phyloP scores from a whole-genome alignment of 2,329 filamentous ascomycete species.

The Escovopsis weberi region DNA sequence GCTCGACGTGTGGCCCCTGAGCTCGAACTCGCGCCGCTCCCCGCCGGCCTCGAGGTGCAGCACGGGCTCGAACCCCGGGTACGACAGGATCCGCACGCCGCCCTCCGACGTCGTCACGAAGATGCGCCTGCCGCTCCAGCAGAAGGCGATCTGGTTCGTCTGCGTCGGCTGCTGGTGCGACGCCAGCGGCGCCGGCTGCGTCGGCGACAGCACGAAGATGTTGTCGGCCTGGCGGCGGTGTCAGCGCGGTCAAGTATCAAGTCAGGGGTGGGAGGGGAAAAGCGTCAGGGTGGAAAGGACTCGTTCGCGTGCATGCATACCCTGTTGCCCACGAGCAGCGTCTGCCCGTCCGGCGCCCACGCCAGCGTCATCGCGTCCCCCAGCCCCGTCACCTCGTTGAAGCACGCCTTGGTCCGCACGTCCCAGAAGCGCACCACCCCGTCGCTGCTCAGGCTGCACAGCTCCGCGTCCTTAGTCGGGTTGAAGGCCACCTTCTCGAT shows the following conservation, averaged over 20 bases:
- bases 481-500: slow-evolving; percentile 71
- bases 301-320: slow-evolving; percentile 21
- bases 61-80: slow-evolving; percentile 46
- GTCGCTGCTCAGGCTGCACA: slow-evolving; percentile 61
- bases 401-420: slow-evolving; percentile 54
- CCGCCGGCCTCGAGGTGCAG: slow-evolving; percentile 33
- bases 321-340: slow-evolving; percentile 59
- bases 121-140: slow-evolving; percentile 55
- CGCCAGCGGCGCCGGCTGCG: slow-evolving; percentile 38
- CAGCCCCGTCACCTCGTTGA: slow-evolving; percentile 53
- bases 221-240: slow-evolving; percentile 38
- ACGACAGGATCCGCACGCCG: slow-evolving; percentile 54
- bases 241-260: no score
- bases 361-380: slow-evolving; percentile 56
- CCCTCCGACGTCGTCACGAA: slow-evolving; percentile 60
- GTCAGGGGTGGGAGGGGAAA: no score
- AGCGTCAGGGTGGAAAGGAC: no score
- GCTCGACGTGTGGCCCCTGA: slow-evolving; percentile 60
- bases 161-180: slow-evolving; percentile 47
- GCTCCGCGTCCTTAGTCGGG: slow-evolving; percentile 59
- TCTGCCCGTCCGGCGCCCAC: slow-evolving; percentile 59
- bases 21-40: slow-evolving; percentile 37
- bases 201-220: slow-evolving; percentile 48
- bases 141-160: slow-evolving; percentile 62
- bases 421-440: slow-evolving; percentile 71